A percentile compares a stretch with the other conserved stretches of the same genome.
phyloP scores from a whole-genome alignment of 352 stramenopile genomes.

The Peronospora tabacina region DNA sequence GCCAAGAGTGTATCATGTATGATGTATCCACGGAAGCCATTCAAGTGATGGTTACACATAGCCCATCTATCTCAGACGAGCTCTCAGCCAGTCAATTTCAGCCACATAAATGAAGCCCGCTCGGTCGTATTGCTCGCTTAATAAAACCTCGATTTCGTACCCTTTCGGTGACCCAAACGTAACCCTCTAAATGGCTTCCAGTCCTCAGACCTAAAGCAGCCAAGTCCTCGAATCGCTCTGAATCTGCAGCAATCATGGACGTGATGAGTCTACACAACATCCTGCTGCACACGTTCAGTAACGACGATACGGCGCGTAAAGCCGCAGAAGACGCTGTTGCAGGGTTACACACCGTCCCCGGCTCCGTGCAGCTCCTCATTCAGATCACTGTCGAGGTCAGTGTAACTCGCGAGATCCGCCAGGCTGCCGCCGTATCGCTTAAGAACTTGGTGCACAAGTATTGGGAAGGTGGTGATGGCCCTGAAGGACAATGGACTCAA shows the following conservation, averaged over 20 bases:
- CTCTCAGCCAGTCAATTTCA: conserved; percentile 27
- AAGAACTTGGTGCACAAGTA: conserved; percentile 95
- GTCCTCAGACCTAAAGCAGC: conserved; percentile 26
- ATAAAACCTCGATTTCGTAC: conserved; percentile 19
- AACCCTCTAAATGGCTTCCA: conserved; percentile 21
- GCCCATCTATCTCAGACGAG: conserved; percentile 12
- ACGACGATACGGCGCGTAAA: conserved; percentile 60
- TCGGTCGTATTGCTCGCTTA: conserved; percentile 4
- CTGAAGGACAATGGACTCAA: conserved; percentile 63
- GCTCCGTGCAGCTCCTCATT: conserved; percentile 70
- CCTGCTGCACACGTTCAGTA: conserved; percentile 82
- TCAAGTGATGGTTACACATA: no score
- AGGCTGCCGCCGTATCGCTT: conserved; percentile 90
- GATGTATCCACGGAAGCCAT: neutral
- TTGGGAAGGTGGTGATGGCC: conserved; percentile 82
- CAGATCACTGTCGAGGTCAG: conserved; percentile 69
- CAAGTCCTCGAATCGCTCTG: conserved; percentile 18
- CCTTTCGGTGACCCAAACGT: conserved; percentile 3
- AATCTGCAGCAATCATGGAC: conserved; percentile 50
- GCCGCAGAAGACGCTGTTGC: conserved; percentile 65
- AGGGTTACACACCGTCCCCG: conserved; percentile 67
- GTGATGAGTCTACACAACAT: conserved; percentile 85
- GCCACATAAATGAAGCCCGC: neutral
- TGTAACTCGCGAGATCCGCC: conserved; percentile 80
- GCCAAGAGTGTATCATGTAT: no score